Evolutionary conservation across 768 basidiomycete species (phyloP).

Genomic region (Termitomyces sp.): DNA sequence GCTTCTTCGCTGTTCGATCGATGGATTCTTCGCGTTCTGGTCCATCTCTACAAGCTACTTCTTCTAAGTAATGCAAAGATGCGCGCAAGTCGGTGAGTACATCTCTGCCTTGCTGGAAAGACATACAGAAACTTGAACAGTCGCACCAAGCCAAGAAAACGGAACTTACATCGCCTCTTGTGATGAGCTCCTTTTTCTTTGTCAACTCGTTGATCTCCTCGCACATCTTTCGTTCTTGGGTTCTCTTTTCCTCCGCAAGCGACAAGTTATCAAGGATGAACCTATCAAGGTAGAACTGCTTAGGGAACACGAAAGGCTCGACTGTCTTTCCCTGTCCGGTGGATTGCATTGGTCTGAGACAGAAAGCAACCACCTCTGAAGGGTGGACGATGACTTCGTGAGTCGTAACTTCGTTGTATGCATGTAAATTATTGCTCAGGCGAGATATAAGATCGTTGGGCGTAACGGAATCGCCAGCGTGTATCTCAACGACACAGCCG

Average conservation of each 20-base stretch:
- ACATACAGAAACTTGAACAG: background rate
- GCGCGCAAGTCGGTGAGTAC: constrained; percentile 58
- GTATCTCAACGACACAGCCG: constrained; percentile 50
- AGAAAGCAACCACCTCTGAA: constrained; percentile 63
- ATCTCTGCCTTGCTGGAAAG: constrained; percentile 50
- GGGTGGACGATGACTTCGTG: constrained; percentile 62
- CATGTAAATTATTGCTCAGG: constrained; percentile 39
- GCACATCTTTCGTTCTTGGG: constrained; percentile 34
- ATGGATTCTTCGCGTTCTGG: constrained; percentile 42
- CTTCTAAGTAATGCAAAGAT: constrained; percentile 68
- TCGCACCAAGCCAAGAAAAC: background rate
- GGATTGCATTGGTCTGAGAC: constrained; percentile 24
- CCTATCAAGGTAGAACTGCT: constrained; percentile 66
- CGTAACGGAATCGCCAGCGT: constrained; percentile 35
- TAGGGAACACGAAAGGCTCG: constrained; percentile 58
- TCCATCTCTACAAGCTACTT: constrained; percentile 52
- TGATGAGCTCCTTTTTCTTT: constrained; percentile 43
- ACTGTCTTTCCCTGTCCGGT: constrained; percentile 21
- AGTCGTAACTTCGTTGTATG: constrained; percentile 25
- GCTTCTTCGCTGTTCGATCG: constrained; percentile 40
- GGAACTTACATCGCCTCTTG: constrained; percentile 51
- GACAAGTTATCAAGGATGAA: constrained; percentile 60
- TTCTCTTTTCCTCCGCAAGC: constrained; percentile 35
- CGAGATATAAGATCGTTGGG: constrained; percentile 60
- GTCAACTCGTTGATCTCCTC: constrained; percentile 47